phyloP scores from a whole-genome alignment of 83 land plant genomes.

The Picea abies region DNA sequence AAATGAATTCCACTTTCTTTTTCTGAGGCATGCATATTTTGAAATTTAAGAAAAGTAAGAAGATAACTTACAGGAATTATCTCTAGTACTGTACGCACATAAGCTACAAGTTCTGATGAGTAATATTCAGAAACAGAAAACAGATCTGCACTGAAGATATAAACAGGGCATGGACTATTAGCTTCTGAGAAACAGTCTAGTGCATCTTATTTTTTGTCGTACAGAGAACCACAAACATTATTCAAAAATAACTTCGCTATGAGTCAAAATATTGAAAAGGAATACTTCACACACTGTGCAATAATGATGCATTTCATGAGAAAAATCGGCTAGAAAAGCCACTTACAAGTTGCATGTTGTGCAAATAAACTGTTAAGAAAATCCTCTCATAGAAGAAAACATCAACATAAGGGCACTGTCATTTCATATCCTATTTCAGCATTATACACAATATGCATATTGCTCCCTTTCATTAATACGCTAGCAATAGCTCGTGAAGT shows the following conservation, averaged over 20 bases:
- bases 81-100: constrained; percentile 43
- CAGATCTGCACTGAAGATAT: constrained; percentile 37
- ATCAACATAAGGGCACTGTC: not conserved
- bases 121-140: constrained; percentile 52
- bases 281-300: not conserved
- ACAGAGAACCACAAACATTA: constrained; percentile 10
- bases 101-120: constrained; percentile 48
- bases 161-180: constrained; percentile 4
- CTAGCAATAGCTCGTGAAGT: not conserved
- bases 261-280: not conserved
- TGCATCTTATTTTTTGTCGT: not conserved
- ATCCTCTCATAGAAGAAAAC: not conserved
- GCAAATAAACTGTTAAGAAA: not conserved
- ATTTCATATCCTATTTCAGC: not conserved
- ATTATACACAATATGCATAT: not conserved
- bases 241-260: not conserved
- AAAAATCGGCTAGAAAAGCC: not conserved
- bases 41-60: not conserved
- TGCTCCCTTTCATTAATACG: not conserved
- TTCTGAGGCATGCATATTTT: not conserved
- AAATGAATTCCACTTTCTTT: not conserved
- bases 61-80: constrained; percentile 31
- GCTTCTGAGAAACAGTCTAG: not conserved
- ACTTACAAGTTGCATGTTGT: not conserved
- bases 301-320: not conserved